Percentiles rank a stretch among this genome's conserved stretches.
Conservation (phyloP, 306 rosid species). For the Trifolium subterraneum region DNA sequence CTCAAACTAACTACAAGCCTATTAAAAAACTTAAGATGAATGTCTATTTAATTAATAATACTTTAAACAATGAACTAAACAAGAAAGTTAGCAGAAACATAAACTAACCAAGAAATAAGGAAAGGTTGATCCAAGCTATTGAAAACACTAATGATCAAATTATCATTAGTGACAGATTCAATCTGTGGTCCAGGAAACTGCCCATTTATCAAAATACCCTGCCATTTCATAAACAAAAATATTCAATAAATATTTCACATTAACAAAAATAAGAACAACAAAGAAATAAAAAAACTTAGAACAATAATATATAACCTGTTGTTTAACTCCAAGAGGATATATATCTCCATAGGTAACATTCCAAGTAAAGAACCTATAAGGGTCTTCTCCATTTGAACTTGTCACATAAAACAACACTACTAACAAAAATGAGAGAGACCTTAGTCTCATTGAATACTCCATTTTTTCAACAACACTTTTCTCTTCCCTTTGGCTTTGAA, state of each 20-base stretch:
- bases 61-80: not conserved
- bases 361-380: conserved; percentile 83
- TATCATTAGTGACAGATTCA: conserved; percentile 83
- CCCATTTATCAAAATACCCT: conserved; percentile 93
- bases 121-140: conserved; percentile 89
- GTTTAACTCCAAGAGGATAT: conserved; percentile 88
- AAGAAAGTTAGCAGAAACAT: conserved; percentile 17
- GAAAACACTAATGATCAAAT: conserved; percentile 74
- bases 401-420: conserved; percentile 50
- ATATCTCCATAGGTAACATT: conserved; percentile 88
- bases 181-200: conserved; percentile 95
- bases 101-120: conserved; percentile 78
- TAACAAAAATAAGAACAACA: not conserved
- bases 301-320: conserved; percentile 53
- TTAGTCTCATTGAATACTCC: conserved; percentile 45
- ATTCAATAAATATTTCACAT: not conserved
- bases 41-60: not conserved
- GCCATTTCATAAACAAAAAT: conserved; percentile 42
- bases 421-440: conserved; percentile 42
- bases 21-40: not conserved
- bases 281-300: not conserved
- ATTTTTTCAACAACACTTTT: conserved; percentile 39
- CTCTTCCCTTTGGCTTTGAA: conserved; percentile 22
- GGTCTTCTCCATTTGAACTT: conserved; percentile 69
- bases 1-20: not conserved